These are phyloP conservation scores for Inonotus obliquus DNA, from an alignment of 1,284 basidiomycete genomes.

Conservation along the genomic window DNA sequence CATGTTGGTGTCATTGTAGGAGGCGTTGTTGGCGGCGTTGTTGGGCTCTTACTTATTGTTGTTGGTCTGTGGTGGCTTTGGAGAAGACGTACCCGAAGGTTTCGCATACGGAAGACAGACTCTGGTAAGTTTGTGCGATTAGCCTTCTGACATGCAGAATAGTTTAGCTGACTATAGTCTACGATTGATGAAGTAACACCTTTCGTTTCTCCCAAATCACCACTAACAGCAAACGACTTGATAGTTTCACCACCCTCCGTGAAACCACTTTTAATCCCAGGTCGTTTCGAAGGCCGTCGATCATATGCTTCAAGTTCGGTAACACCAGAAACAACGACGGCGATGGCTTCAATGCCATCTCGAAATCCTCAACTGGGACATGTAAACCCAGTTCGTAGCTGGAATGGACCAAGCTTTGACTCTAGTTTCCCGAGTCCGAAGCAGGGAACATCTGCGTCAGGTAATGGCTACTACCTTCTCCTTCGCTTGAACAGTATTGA, in stretches of 20 bases:
- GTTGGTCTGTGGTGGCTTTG: background rate
- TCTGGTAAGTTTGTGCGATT: background rate
- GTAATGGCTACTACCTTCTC: background rate
- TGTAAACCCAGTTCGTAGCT: background rate
- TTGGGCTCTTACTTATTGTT: background rate
- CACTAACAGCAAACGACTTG: background rate
- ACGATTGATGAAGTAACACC: background rate
- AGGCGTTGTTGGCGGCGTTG: background rate
- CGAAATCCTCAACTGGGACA: no score
- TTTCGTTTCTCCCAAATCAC: background rate
- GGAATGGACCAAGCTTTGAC: background rate
- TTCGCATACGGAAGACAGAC: background rate
- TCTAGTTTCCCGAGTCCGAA: no score
- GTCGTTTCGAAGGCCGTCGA: background rate
- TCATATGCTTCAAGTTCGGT: background rate
- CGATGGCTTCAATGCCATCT: no score
- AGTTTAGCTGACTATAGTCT: background rate
- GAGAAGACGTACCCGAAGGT: background rate
- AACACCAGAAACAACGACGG: background rate
- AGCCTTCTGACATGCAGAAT: background rate
- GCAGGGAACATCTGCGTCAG: no score
- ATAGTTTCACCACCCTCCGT: background rate
- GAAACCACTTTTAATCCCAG: background rate
- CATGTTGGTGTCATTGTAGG: background rate
- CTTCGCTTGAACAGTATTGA: background rate